Base-by-base conservation (phyloP, 768 basidiomycete species). In the Auricularia sp. region DNA sequence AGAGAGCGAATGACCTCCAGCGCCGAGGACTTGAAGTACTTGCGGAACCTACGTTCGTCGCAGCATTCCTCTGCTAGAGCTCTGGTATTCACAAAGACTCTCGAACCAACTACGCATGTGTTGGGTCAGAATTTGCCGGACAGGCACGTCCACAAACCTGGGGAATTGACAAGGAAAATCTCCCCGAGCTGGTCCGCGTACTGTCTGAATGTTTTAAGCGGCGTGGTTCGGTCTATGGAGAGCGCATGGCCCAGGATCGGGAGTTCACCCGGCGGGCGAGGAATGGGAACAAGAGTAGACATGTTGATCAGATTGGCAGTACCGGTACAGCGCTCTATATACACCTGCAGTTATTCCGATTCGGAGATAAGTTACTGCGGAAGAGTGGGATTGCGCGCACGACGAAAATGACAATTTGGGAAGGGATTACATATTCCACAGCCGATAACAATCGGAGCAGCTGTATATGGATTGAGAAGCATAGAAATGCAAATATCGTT, bases 21-120 rank as follows among this genome's bases (percentile, higher is more conserved):
- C 2, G 75, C 67, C 18, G 76, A 77, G 7, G 21, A 34, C 16
- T 29, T 51, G 13, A 81, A 72, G 16, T 65, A 69, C 69, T 82
- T 82, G 34, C 73, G 68, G 71, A 81, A 82, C 14, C 75, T 70
- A 33, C 71, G 74, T 36, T 82, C 79, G 68, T 82, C 77, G 39
- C 75, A 77, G 3, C 78, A 70, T 67, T 82, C 79, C 65, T 79
- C 75, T 18, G 74, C 71, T 3, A 82, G 73, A 16, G 73, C 75
- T 47, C 79, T 73, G 8, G 74, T 73, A 61, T 71, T 77, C 18
- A 79, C 70, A 34, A 75, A 65, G 54, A 76, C 64, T 10, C 73
- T 37, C 1, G 61, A 67, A 33, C 73, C 66, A 7, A 73, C 77
- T 77, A 63, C 24, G 56, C 29, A 29, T 29, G 29, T 29, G 11